phyloP scores from a whole-genome alignment of 2,329 filamentous ascomycete genomes.

The Acarospora socialis region DNA sequence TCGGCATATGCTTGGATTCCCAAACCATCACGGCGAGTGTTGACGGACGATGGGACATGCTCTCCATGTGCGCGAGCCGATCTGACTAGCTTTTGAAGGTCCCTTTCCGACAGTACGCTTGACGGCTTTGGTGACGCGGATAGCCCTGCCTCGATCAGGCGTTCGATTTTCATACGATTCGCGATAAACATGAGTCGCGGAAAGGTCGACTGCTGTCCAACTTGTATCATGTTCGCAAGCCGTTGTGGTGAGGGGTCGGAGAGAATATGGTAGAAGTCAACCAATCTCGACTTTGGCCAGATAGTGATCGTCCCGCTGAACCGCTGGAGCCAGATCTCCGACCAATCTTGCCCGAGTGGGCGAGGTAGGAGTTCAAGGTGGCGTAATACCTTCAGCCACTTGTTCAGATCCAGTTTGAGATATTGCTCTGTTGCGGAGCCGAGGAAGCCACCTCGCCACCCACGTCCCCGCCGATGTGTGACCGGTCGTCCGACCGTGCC shows the following conservation, averaged over 20 bases:
- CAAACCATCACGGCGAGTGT: neutral
- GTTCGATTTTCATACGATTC: conserved; percentile 76
- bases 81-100: neutral
- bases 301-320: conserved; percentile 93
- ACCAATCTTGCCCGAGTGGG: conserved; percentile 90
- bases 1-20: conserved; percentile 3
- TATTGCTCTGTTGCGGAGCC: conserved; percentile 88
- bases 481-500: conserved; percentile 86
- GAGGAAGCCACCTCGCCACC: conserved; percentile 91
- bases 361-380: conserved; percentile 85
- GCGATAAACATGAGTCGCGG: conserved; percentile 83
- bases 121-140: conserved; percentile 26
- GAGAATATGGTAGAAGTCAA: conserved; percentile 76
- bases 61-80: neutral
- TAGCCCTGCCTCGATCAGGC: conserved; percentile 46
- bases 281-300: conserved; percentile 69
- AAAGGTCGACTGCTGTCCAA: conserved; percentile 78
- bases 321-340: conserved; percentile 85
- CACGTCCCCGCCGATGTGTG: conserved; percentile 80
- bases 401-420: conserved; percentile 89
- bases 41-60: neutral
- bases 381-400: conserved; percentile 91
- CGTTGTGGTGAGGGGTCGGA: conserved; percentile 64
- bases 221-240: conserved; percentile 76
- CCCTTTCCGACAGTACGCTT: conserved; percentile 11